These are phyloP conservation scores for Aspergillus persii DNA, from an alignment of 2,329 filamentous ascomycete genomes.

Conservation along the genomic window DNA sequence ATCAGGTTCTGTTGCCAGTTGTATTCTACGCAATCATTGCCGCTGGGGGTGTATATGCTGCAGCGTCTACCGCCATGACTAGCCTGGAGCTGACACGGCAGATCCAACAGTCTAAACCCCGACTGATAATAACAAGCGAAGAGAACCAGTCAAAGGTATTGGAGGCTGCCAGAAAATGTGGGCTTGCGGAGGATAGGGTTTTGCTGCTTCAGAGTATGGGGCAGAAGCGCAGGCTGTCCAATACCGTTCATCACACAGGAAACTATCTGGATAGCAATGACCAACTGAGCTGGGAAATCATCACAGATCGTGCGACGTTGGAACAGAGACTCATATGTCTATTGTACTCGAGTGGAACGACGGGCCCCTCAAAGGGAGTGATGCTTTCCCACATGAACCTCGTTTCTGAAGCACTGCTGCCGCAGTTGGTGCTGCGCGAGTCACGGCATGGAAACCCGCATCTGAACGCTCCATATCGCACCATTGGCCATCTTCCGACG, in stretches of 20 bases:
- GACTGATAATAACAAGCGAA: slow-evolving; percentile 9
- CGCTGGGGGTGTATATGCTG: slow-evolving; percentile 59
- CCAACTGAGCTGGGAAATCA: slow-evolving; percentile 52
- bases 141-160: slow-evolving; percentile 43
- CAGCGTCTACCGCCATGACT: slow-evolving; percentile 49
- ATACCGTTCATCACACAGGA: background rate
- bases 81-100: slow-evolving; percentile 21
- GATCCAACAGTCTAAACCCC: slow-evolving; percentile 6
- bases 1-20: slow-evolving; percentile 55
- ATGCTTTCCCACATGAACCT: slow-evolving; percentile 46
- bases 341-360: slow-evolving; percentile 50
- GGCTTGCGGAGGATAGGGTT: slow-evolving; percentile 48
- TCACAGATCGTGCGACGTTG: slow-evolving; percentile 52
- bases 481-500: slow-evolving; percentile 47
- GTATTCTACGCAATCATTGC: slow-evolving; percentile 58
- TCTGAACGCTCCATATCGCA: slow-evolving; percentile 30
- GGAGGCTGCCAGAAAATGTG: slow-evolving; percentile 50
- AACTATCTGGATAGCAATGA: slow-evolving; percentile 19
- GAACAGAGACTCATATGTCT: slow-evolving; percentile 46
- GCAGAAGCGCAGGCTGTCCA: slow-evolving; percentile 32
- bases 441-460: slow-evolving; percentile 29
- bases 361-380: slow-evolving; percentile 48
- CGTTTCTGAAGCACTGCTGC: slow-evolving; percentile 36
- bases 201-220: slow-evolving; percentile 50
- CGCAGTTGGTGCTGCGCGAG: slow-evolving; percentile 13